These are phyloP conservation scores for Tardiomyces digboiensis DNA, from an alignment of 1,139 yeast genomes.

Conservation along the genomic window DNA sequence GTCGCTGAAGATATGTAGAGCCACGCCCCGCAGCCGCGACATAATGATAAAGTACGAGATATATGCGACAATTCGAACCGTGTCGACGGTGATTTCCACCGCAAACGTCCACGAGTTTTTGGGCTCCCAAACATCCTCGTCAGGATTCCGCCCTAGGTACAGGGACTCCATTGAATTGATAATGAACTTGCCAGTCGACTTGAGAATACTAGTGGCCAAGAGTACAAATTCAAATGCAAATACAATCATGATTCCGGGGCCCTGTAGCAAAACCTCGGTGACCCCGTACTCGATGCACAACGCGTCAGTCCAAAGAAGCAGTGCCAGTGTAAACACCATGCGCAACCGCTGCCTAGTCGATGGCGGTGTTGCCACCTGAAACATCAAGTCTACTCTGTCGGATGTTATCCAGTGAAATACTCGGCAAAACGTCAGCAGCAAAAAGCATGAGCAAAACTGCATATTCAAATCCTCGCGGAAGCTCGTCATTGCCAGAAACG, in stretches of 20 bases:
- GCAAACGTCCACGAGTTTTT: slow-evolving; percentile 53
- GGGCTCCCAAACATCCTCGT: slow-evolving; percentile 63
- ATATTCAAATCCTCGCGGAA: slow-evolving; percentile 48
- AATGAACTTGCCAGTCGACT: slow-evolving; percentile 39
- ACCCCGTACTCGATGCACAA: slow-evolving; percentile 46
- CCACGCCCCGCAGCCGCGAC: slow-evolving; percentile 42
- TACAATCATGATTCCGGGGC: slow-evolving; percentile 41
- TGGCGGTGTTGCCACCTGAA: slow-evolving; percentile 22
- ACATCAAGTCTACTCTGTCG: slow-evolving; percentile 28
- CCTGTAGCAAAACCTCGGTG: slow-evolving; percentile 39
- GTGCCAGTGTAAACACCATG: slow-evolving; percentile 30
- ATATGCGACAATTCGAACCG: slow-evolving; percentile 34
- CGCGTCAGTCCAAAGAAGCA: slow-evolving; percentile 42
- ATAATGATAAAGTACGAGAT: slow-evolving; percentile 41
- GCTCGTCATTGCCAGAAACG: slow-evolving; percentile 55
- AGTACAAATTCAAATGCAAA: slow-evolving; percentile 75
- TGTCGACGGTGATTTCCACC: slow-evolving; percentile 42
- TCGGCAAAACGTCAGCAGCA: slow-evolving; percentile 42
- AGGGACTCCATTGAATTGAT: slow-evolving; percentile 51
- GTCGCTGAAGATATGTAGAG: slow-evolving; percentile 61
- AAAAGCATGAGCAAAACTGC: slow-evolving; percentile 30
- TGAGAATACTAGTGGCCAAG: slow-evolving; percentile 32
- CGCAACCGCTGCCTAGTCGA: slow-evolving; percentile 22
- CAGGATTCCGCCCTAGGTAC: slow-evolving; percentile 38
- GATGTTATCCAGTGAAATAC: slow-evolving; percentile 66